phyloP scores from a whole-genome alignment of 148 eudicot species.

The Spergularia bocconei region DNA sequence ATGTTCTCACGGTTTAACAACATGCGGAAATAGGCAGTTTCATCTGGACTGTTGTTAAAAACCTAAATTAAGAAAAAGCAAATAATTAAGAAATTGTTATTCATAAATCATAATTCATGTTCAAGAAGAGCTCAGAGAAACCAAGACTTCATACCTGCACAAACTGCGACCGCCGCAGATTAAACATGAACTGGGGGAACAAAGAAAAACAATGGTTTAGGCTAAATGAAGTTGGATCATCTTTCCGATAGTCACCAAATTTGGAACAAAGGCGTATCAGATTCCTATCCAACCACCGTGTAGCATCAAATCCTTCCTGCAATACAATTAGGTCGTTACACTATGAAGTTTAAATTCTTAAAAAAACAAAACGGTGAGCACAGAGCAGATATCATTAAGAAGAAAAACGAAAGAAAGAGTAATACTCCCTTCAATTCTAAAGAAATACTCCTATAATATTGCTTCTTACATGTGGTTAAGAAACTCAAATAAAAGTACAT shows the following conservation, averaged over 20 bases:
- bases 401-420: neutral
- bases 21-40: constrained; percentile 96
- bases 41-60: constrained; percentile 95
- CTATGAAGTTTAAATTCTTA: neutral
- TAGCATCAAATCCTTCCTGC: constrained; percentile 97
- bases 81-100: neutral
- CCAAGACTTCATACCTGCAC: constrained; percentile 57
- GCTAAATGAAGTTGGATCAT: constrained; percentile 89
- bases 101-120: neutral
- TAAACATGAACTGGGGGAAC: constrained; percentile 96
- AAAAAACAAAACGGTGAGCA: neutral
- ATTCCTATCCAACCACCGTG: constrained; percentile 92
- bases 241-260: constrained; percentile 93
- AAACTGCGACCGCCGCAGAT: constrained; percentile 87
- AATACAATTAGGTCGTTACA: constrained; percentile 1
- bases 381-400: neutral
- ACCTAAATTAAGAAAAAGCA: constrained; percentile 38
- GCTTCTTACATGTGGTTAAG: too few relatives aligned
- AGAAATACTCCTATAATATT: neutral
- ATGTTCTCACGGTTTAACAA: constrained; percentile 75
- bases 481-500: too few relatives aligned
- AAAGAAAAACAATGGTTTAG: constrained; percentile 82
- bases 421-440: neutral
- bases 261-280: constrained; percentile 86
- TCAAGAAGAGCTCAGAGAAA: neutral